Evolutionary conservation across 2,329 filamentous ascomycete species (phyloP).

Genomic region (Phaeosphaeria sp.): DNA sequence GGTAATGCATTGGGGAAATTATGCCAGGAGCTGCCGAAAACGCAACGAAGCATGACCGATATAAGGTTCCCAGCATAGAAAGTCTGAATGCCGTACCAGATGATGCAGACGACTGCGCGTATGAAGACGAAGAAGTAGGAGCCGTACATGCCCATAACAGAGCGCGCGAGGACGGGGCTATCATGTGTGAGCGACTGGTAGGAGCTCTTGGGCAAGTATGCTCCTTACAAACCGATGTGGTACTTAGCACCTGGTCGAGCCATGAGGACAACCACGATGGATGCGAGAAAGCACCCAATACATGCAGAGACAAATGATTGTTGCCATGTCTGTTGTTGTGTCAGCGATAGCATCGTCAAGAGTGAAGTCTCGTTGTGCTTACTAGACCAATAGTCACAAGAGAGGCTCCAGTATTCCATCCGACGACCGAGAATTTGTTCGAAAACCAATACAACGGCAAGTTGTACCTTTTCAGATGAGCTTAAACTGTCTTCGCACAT

Average conservation of each 20-base stretch:
- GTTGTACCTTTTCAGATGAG: constrained; percentile 17
- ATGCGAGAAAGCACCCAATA: constrained; percentile 29
- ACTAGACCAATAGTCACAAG: constrained; percentile 25
- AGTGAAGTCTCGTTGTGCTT: neutral
- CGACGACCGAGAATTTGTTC: constrained; percentile 25
- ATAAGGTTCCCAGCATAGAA: constrained; percentile 40
- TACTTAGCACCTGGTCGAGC: constrained; percentile 33
- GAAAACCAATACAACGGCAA: constrained; percentile 32
- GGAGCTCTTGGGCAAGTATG: neutral
- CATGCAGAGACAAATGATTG: constrained; percentile 31
- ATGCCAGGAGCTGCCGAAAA: constrained; percentile 49
- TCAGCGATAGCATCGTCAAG: neutral
- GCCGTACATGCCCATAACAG: constrained; percentile 44
- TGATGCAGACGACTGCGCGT: constrained; percentile 44
- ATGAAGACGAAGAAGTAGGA: constrained; percentile 52
- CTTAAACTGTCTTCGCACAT: neutral
- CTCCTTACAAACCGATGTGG: constrained; percentile 24
- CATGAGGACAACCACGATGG: constrained; percentile 30
- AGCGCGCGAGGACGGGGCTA: constrained; percentile 23
- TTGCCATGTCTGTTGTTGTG: constrained; percentile 25
- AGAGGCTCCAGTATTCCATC: constrained; percentile 28
- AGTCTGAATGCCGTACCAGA: constrained; percentile 48
- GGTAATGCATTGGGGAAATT: constrained; percentile 39
- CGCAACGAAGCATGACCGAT: constrained; percentile 47
- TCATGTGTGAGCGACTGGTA: constrained; percentile 5